A percentile compares a stretch with the other conserved stretches of the same genome.
Conservation (phyloP, 2,329 filamentous ascomycete species). For the Ophiostoma ips region DNA sequence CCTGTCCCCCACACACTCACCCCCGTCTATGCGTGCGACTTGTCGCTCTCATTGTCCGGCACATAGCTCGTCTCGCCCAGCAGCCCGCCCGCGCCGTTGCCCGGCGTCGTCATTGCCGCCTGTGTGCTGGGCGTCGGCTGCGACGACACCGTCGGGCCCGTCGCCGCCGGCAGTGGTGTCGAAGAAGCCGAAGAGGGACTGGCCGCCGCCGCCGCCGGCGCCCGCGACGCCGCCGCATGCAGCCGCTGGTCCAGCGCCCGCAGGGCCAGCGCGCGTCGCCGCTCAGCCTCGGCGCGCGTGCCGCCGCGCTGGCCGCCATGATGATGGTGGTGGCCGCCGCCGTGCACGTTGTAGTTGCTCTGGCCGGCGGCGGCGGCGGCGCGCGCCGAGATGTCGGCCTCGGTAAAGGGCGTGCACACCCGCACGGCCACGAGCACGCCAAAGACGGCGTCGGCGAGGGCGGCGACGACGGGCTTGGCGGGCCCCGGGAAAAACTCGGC, state of each 20-base stretch:
- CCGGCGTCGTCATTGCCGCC: conserved; percentile 41
- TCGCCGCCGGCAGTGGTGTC: conserved; percentile 24
- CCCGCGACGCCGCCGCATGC: conserved; percentile 30
- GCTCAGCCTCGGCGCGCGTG: conserved; percentile 81
- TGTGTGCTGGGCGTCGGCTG: conserved; percentile 42
- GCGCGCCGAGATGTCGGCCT: conserved; percentile 52
- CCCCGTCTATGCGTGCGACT: conserved; percentile 6
- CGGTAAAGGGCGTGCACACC: conserved; percentile 74
- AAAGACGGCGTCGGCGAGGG: conserved; percentile 64
- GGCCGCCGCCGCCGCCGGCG: background rate
- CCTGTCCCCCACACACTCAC: background rate
- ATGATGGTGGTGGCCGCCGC: conserved; percentile 29
- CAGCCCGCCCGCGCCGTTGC: conserved; percentile 28
- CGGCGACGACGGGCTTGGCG: conserved; percentile 62
- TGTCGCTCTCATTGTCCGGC: conserved; percentile 42
- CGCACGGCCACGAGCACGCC: conserved; percentile 57
- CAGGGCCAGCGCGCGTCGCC: conserved; percentile 74
- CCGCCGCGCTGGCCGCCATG: conserved; percentile 29
- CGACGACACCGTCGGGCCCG: conserved; percentile 41
- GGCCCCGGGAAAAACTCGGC: conserved; percentile 87
- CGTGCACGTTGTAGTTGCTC: conserved; percentile 41
- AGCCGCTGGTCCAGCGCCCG: conserved; percentile 86
- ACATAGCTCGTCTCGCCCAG: conserved; percentile 58
- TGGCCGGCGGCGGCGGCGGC: conserved; percentile 48
- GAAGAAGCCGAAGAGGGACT: conserved; percentile 16